Evolutionary conservation across 352 stramenopile species (phyloP).

Genomic region (Blastocystis hominis): DNA sequence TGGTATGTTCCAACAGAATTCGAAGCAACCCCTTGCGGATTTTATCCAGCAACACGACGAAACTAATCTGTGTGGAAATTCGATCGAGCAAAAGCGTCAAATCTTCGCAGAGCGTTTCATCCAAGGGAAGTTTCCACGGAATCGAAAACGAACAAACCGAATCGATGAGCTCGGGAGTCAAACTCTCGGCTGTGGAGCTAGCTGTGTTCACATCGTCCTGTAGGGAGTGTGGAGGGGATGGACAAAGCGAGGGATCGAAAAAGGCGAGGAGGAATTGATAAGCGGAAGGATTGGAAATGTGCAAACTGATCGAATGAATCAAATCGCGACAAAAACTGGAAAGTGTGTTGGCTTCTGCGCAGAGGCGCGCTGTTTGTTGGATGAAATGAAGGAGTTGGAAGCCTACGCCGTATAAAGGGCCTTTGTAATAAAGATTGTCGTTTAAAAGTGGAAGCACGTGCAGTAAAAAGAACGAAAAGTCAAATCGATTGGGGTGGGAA

Average conservation of each 20-base stretch:
- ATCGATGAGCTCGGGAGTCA: neutral
- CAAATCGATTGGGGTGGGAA: neutral
- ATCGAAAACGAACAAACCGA: neutral
- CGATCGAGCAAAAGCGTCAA: neutral
- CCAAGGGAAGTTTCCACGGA: neutral
- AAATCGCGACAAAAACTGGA: neutral
- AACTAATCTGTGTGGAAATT: neutral
- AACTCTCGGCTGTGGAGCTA: neutral
- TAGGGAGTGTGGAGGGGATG: neutral
- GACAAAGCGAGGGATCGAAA: neutral
- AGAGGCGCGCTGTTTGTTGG: neutral
- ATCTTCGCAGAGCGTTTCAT: neutral
- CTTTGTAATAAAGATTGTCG: neutral
- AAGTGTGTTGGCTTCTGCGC: neutral
- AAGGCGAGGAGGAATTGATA: slow-evolving; percentile 23
- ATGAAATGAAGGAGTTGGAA: neutral
- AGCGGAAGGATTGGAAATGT: neutral
- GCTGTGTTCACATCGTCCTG: neutral
- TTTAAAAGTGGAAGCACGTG: neutral
- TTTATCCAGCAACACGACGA: neutral
- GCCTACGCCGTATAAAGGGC: neutral
- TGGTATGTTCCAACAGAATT: neutral
- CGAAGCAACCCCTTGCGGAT: neutral
- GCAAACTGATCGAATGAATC: neutral
- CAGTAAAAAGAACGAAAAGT: neutral